Percentiles rank a stretch among this genome's conserved stretches.
phyloP scores from a whole-genome alignment of 306 rosid genomes.

The Acacia acuminata region DNA sequence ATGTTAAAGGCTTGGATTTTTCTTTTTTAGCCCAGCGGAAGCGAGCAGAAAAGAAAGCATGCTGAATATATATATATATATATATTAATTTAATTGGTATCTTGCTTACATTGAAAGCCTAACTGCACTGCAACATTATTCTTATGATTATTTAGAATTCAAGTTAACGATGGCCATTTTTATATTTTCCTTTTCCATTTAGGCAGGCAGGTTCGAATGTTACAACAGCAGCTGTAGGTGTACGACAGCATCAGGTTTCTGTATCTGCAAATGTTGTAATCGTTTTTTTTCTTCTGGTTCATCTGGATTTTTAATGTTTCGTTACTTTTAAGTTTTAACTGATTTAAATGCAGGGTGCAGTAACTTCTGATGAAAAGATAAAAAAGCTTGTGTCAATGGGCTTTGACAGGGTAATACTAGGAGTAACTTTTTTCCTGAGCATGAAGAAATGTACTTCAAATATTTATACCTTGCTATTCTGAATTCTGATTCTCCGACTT shows the following conservation, averaged over 20 bases:
- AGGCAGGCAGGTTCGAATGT: slow-evolving; percentile 51
- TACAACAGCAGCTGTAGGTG: slow-evolving; percentile 47
- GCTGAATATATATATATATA: slow-evolving; percentile 1
- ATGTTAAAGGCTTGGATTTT: neutral
- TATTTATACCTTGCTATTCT: neutral
- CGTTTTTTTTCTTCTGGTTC: slow-evolving; percentile 22
- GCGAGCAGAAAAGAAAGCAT: neutral
- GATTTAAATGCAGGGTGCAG: slow-evolving; percentile 56
- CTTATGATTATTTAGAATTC: slow-evolving; percentile 22
- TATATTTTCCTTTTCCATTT: slow-evolving; percentile 34
- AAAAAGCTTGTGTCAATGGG: slow-evolving; percentile 90
- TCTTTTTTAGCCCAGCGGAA: neutral
- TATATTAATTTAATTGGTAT: too few relatives aligned
- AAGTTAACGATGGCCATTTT: slow-evolving; percentile 23
- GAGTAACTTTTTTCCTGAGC: slow-evolving; percentile 1
- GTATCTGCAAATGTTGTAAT: slow-evolving; percentile 6
- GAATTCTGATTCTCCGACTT: slow-evolving; percentile 5
- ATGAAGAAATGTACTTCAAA: slow-evolving; percentile 27
- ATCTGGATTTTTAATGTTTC: slow-evolving; percentile 32
- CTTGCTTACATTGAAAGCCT: slow-evolving; percentile 4
- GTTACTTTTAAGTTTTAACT: slow-evolving; percentile 14
- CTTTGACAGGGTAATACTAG: slow-evolving; percentile 77
- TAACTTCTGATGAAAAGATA: slow-evolving; percentile 73
- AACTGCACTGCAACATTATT: slow-evolving; percentile 8
- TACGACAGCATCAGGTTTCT: slow-evolving; percentile 68